These are phyloP conservation scores for Colletotrichum sp. DNA, from an alignment of 2,329 filamentous ascomycete species.

Conservation along the genomic window DNA sequence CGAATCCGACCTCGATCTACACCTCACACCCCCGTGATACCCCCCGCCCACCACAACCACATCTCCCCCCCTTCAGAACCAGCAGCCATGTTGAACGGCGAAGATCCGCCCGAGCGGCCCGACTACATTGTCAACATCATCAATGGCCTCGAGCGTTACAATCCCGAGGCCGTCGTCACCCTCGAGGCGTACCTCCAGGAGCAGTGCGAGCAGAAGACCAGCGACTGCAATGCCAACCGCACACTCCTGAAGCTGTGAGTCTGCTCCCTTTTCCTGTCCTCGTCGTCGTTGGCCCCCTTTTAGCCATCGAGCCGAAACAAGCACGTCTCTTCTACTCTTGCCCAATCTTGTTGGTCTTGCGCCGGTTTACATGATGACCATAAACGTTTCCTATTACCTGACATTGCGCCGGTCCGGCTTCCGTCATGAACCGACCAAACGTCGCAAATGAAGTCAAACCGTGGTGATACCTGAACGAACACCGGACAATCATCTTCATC, in stretches of 20 bases:
- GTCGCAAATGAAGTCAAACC: slow-evolving; percentile 68
- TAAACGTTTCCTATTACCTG: slow-evolving; percentile 99
- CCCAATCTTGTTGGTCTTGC: slow-evolving; percentile 16
- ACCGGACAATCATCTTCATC: slow-evolving; percentile 23
- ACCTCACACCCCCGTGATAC: slow-evolving; percentile 26
- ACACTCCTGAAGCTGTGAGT: slow-evolving; percentile 97
- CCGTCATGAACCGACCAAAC: slow-evolving; percentile 54
- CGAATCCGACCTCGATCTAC: slow-evolving; percentile 25
- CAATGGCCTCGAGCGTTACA: slow-evolving; percentile 97
- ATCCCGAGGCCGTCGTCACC: slow-evolving; percentile 90
- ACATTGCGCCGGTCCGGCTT: slow-evolving; percentile 55
- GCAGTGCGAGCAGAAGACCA: slow-evolving; percentile 94
- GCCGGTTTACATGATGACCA: slow-evolving; percentile 71
- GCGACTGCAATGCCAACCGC: slow-evolving; percentile 96
- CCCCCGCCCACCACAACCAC: not conserved
- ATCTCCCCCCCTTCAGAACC: not conserved
- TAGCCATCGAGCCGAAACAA: not conserved
- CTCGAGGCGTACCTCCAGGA: slow-evolving; percentile 95
- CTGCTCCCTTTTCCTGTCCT: not conserved
- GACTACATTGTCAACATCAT: slow-evolving; percentile 93
- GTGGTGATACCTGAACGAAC: slow-evolving; percentile 58
- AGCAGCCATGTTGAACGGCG: slow-evolving; percentile 65
- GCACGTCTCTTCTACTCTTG: not conserved
- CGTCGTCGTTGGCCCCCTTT: not conserved
- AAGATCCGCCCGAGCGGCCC: slow-evolving; percentile 90